Evolutionary conservation across 2,329 filamentous ascomycete genomes (phyloP).

Genomic region (Emergomyces pasteurianus): DNA sequence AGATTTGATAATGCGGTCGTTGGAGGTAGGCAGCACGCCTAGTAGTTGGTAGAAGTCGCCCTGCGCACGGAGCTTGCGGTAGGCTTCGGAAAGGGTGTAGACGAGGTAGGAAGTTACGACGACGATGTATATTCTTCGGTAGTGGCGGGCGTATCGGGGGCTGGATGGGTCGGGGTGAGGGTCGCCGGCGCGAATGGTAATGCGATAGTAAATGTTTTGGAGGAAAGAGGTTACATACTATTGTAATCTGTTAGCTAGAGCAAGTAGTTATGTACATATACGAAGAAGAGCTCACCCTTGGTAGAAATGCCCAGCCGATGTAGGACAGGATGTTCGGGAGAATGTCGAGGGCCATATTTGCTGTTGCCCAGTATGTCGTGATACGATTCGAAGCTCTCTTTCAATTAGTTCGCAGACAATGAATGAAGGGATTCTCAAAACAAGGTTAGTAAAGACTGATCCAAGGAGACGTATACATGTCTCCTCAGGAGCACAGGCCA

Average conservation of each 20-base stretch:
- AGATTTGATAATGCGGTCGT: constrained; percentile 68
- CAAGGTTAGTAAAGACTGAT: too few relatives aligned
- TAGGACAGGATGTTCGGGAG: constrained; percentile 42
- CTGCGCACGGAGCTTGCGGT: constrained; percentile 59
- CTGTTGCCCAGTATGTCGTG: neutral
- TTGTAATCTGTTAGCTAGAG: neutral
- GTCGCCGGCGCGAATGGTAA: constrained; percentile 82
- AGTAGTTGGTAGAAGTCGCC: constrained; percentile 73
- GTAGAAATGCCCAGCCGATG: constrained; percentile 51
- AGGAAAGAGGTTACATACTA: constrained; percentile 67
- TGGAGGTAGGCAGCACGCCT: constrained; percentile 54
- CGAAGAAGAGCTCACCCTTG: constrained; percentile 37
- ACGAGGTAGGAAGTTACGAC: constrained; percentile 75
- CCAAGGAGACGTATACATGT: neutral
- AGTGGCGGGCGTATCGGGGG: constrained; percentile 59
- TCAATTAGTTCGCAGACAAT: neutral
- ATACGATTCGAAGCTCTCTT: neutral
- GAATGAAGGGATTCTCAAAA: neutral
- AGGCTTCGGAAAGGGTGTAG: constrained; percentile 88
- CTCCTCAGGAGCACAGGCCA: neutral
- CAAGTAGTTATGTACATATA: neutral
- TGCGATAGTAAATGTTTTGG: constrained; percentile 72
- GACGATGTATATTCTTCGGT: constrained; percentile 68
- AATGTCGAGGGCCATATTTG: constrained; percentile 17
- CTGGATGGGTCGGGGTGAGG: constrained; percentile 58